phyloP scores from a whole-genome alignment of 257 asterid species.

The Rehmannia glutinosa region DNA sequence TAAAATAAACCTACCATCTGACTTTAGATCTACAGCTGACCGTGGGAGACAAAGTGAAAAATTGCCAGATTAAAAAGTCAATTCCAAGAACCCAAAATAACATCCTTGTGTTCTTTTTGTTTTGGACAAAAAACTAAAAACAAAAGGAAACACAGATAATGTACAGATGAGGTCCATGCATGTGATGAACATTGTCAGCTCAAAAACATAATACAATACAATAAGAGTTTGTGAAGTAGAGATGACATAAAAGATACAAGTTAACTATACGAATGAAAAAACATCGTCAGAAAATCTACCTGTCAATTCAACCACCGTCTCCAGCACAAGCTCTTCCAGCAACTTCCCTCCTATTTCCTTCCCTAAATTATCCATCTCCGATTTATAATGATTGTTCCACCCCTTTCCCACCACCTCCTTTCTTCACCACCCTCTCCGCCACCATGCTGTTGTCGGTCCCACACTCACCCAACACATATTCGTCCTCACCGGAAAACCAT shows the following conservation, averaged over 20 bases:
- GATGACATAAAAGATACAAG: not conserved
- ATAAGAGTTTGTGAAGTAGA: too few relatives aligned
- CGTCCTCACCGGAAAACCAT: constrained; percentile 39
- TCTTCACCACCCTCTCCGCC: constrained; percentile 49
- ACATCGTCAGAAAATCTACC: constrained; percentile 30
- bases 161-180: constrained; percentile 15
- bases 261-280: not conserved
- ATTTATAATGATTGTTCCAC: constrained; percentile 42
- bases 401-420: constrained; percentile 59
- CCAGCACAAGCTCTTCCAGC: constrained; percentile 63
- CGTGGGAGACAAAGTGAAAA: too few relatives aligned
- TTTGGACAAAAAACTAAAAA: too few relatives aligned
- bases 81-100: not conserved
- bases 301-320: constrained; percentile 48
- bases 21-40: too few relatives aligned
- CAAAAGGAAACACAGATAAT: not conserved
- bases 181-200: constrained; percentile 5
- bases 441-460: constrained; percentile 39
- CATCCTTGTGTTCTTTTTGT: not conserved
- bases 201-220: constrained; percentile 20
- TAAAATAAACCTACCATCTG: too few relatives aligned
- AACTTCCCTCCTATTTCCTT: constrained; percentile 47
- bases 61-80: too few relatives aligned
- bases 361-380: constrained; percentile 48
- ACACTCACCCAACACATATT: constrained; percentile 26